phyloP scores from a whole-genome alignment of 345 rosid genomes.

The Eucalyptus pauciflora region DNA sequence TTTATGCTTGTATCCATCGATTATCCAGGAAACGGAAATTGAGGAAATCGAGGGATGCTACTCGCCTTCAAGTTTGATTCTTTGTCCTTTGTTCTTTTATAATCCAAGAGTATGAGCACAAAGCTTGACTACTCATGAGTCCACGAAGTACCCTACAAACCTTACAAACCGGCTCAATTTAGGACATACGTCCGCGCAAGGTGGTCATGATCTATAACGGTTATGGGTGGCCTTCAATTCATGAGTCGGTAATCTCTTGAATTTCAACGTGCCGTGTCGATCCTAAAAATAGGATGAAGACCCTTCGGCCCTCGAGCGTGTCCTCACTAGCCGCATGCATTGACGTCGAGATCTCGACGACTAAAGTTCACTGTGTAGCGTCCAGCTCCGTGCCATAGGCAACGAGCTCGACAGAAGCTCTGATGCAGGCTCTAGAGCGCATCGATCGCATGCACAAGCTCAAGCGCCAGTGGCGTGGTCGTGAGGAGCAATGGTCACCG shows the following conservation, averaged over 20 bases:
- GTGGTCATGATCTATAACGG: neutral
- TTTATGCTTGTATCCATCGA: neutral
- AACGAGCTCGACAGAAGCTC: neutral
- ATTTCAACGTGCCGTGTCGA: fast-evolving
- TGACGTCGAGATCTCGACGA: neutral
- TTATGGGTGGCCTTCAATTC: neutral
- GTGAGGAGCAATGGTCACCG: neutral
- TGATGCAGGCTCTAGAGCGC: neutral
- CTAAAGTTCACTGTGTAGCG: neutral
- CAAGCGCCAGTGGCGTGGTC: neutral
- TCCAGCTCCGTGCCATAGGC: neutral
- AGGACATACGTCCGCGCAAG: neutral
- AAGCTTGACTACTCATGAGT: neutral
- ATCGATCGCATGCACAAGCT: neutral
- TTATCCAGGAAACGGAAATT: neutral
- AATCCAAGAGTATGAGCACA: neutral
- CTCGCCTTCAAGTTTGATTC: neutral
- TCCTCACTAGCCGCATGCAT: neutral
- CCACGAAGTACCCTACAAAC: neutral
- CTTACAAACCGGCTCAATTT: neutral
- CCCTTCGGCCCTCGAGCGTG: neutral
- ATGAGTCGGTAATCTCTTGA: neutral
- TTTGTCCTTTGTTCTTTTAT: neutral
- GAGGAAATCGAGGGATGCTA: neutral
- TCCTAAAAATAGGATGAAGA: neutral